phyloP scores from a whole-genome alignment of 208 protist species.

The Leishmania amazonensis region DNA sequence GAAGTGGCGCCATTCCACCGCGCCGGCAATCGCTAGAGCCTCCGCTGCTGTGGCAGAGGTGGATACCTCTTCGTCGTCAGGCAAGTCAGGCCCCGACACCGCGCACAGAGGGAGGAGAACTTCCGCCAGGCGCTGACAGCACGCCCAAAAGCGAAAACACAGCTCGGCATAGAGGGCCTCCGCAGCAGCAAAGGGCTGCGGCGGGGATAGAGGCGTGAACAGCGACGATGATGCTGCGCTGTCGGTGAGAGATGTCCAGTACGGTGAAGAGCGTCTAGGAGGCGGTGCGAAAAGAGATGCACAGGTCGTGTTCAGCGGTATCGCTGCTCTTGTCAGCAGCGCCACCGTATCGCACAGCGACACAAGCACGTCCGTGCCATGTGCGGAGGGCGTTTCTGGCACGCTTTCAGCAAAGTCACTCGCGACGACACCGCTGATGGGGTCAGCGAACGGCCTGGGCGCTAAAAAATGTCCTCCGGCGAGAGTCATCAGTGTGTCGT shows the following conservation, averaged over 20 bases:
- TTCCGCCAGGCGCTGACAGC: neutral
- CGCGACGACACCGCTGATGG: neutral
- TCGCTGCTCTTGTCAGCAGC: neutral
- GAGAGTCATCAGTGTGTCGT: conserved; percentile 8
- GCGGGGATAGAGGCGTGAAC: neutral
- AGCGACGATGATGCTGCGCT: neutral
- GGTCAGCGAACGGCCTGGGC: neutral
- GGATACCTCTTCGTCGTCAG: neutral
- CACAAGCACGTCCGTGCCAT: neutral
- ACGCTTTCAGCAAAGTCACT: neutral
- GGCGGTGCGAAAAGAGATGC: neutral
- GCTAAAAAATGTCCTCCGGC: neutral
- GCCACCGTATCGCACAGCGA: neutral
- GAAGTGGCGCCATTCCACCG: neutral
- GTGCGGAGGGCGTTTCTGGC: neutral
- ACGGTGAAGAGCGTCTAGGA: neutral
- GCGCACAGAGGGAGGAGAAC: neutral
- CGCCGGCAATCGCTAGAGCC: neutral
- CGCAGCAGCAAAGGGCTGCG: neutral
- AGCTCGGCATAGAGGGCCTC: neutral
- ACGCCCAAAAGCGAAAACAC: neutral
- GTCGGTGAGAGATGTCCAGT: neutral
- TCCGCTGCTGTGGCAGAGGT: neutral
- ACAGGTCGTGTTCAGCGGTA: neutral
- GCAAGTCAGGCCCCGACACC: neutral